These are phyloP conservation scores for Dendryphion nanum DNA, from an alignment of 2,329 filamentous ascomycete species.

Conservation along the genomic window DNA sequence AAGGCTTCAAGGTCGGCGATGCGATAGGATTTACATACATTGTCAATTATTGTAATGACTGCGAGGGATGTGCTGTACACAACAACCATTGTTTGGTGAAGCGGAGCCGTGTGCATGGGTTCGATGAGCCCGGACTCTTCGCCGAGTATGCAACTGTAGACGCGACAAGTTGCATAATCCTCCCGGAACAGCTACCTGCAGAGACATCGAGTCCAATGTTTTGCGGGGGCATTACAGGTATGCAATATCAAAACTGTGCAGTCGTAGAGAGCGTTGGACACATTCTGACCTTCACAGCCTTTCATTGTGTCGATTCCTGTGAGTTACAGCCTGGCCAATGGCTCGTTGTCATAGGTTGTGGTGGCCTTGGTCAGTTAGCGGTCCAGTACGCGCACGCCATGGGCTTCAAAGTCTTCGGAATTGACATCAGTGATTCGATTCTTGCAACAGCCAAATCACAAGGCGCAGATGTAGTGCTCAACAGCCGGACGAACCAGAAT, in stretches of 20 bases:
- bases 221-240: constrained; percentile 50
- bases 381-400: constrained; percentile 46
- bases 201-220: constrained; percentile 42
- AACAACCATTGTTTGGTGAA: constrained; percentile 36
- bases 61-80: constrained; percentile 45
- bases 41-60: constrained; percentile 44
- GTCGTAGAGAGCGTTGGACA: neutral
- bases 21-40: constrained; percentile 46
- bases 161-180: constrained; percentile 40
- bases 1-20: constrained; percentile 43
- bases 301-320: constrained; percentile 22
- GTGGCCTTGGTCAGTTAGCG: constrained; percentile 47
- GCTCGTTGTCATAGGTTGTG: constrained; percentile 43
- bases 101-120: constrained; percentile 17
- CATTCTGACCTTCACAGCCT: constrained; percentile 7
- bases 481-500: constrained; percentile 33
- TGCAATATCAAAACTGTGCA: neutral
- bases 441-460: constrained; percentile 33
- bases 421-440: constrained; percentile 43
- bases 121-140: constrained; percentile 44
- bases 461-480: constrained; percentile 40
- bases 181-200: constrained; percentile 35
- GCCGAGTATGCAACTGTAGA: constrained; percentile 47
- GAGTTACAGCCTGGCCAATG: constrained; percentile 25
- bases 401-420: constrained; percentile 41